phyloP scores from a whole-genome alignment of 2,329 filamentous ascomycete species.

The Leptographium flavum region DNA sequence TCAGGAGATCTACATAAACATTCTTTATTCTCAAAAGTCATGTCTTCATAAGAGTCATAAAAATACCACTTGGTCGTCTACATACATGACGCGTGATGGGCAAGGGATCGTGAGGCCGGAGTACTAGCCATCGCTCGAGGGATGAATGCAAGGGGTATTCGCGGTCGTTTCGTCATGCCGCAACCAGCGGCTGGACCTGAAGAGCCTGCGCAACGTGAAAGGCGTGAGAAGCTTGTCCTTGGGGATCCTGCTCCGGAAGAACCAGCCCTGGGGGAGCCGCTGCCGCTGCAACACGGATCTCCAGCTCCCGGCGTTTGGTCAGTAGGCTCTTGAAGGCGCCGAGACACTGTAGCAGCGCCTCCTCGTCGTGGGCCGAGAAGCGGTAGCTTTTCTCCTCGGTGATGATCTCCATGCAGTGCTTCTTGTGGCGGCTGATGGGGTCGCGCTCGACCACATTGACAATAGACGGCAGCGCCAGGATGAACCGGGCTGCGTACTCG shows the following conservation, averaged over 20 bases:
- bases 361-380: slow-evolving; percentile 68
- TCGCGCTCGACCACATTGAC: slow-evolving; percentile 91
- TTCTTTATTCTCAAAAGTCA: background rate
- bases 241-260: too few species aligned
- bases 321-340: slow-evolving; percentile 83
- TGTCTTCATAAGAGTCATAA: slow-evolving; percentile 1
- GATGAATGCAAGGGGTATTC: slow-evolving; percentile 1
- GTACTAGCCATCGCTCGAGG: background rate
- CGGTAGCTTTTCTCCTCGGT: slow-evolving; percentile 77
- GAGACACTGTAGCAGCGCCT: slow-evolving; percentile 67
- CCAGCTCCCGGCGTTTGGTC: slow-evolving; percentile 51
- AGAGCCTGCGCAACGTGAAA: too few species aligned
- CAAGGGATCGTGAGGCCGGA: too few species aligned
- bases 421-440: slow-evolving; percentile 70
- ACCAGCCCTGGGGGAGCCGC: too few species aligned
- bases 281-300: slow-evolving; percentile 25
- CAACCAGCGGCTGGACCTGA: too few species aligned
- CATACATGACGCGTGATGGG: too few species aligned
- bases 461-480: slow-evolving; percentile 64
- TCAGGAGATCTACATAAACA: background rate
- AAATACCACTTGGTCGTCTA: background rate
- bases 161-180: background rate
- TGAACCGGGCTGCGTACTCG: slow-evolving; percentile 76
- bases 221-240: too few species aligned
- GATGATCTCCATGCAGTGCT: slow-evolving; percentile 81